Percentiles rank a stretch among this genome's conserved stretches.
These are phyloP conservation scores for Dittrichia graveolens DNA, from an alignment of 129 eudicot genomes.

Conservation along the genomic window DNA sequence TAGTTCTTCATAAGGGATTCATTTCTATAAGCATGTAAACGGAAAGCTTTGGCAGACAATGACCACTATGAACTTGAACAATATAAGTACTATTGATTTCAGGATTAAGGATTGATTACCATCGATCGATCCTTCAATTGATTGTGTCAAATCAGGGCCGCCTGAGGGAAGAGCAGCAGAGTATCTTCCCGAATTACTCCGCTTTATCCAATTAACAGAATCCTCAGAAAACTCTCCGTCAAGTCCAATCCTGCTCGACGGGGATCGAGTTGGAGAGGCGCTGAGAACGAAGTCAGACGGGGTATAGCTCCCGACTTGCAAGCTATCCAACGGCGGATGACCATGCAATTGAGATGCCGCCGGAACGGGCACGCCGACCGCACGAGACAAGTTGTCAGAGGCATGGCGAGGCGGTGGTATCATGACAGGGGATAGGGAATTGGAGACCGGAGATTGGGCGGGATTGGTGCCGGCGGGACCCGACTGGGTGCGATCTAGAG, in stretches of 20 bases:
- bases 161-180: conserved; percentile 40
- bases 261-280: conserved; percentile 41
- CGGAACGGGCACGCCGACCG: conserved; percentile 48
- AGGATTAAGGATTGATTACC: conserved; percentile 22
- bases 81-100: background rate
- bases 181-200: conserved; percentile 38
- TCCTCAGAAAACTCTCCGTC: conserved; percentile 66
- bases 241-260: conserved; percentile 33
- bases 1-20: background rate
- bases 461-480: conserved; percentile 42
- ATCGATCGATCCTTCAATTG: conserved; percentile 24
- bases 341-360: conserved; percentile 22
- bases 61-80: no score
- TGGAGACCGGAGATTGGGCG: conserved; percentile 42
- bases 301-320: conserved; percentile 59
- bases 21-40: background rate
- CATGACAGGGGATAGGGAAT: conserved; percentile 80
- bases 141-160: conserved; percentile 34
- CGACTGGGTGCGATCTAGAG: conserved; percentile 52
- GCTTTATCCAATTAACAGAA: conserved; percentile 46
- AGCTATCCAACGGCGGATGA: conserved; percentile 42
- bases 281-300: conserved; percentile 45
- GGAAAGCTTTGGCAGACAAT: conserved; percentile 1
- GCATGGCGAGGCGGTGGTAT: conserved; percentile 81
- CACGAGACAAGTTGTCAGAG: conserved; percentile 45